These are phyloP conservation scores for Arabidopsis thaliana DNA, from an alignment of 345 rosid genomes.

Conservation along the genomic window DNA sequence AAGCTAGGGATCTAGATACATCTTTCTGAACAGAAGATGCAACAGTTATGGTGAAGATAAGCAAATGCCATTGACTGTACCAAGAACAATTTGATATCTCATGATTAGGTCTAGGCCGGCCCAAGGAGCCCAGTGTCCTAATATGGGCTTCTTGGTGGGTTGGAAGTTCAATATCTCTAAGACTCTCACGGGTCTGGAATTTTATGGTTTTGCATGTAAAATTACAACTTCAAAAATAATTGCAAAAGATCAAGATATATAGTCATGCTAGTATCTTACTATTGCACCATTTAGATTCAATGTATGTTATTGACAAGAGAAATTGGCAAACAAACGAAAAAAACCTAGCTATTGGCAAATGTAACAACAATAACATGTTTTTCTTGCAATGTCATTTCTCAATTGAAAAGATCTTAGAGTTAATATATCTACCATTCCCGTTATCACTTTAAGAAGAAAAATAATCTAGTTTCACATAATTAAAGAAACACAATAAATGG, in stretches of 20 bases:
- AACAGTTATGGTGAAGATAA: slow-evolving; percentile 2
- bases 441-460: background rate
- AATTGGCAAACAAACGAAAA: no score
- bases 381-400: background rate
- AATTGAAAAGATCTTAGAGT: background rate
- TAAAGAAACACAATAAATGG: slow-evolving; percentile 15
- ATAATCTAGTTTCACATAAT: slow-evolving; percentile 5
- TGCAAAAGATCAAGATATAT: background rate
- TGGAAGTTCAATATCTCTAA: background rate
- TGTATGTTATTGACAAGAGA: no score
- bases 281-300: no score
- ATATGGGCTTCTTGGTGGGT: background rate
- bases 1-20: background rate
- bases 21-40: background rate
- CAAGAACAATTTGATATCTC: slow-evolving; percentile 12
- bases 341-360: background rate
- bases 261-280: no score
- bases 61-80: background rate
- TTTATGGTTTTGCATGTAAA: background rate
- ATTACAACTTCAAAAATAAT: background rate
- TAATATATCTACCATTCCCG: background rate
- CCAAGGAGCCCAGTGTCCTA: background rate
- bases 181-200: background rate
- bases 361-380: background rate
- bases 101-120: background rate